Conservation (phyloP, 495 filamentous ascomycete species). For the Jackrogersella minutella region DNA sequence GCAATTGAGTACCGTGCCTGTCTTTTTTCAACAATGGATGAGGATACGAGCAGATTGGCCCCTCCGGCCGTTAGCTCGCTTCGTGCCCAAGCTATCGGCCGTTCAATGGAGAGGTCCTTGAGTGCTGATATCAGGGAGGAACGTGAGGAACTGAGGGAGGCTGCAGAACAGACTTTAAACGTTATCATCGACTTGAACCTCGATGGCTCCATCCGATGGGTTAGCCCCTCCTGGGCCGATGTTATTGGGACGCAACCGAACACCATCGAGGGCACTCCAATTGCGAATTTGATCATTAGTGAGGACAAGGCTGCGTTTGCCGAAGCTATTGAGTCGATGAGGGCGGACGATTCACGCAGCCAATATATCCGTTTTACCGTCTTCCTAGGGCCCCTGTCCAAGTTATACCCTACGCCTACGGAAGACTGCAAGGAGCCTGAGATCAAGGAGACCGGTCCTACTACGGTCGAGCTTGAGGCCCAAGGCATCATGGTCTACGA, state of each 20-base stretch:
- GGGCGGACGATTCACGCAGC: constrained; percentile 90
- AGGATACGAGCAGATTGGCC: constrained; percentile 52
- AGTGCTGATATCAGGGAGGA: constrained; percentile 70
- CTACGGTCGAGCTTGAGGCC: constrained; percentile 82
- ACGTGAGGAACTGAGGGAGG: constrained; percentile 90
- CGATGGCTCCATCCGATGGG: constrained; percentile 89
- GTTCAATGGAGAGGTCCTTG: constrained; percentile 60
- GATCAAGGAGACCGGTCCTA: constrained; percentile 53
- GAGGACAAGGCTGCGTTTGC: constrained; percentile 80
- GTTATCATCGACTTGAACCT: constrained; percentile 92
- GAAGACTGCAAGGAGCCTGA: constrained; percentile 58
- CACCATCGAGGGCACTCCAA: constrained; percentile 76
- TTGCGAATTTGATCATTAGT: constrained; percentile 79
- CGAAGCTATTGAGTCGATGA: constrained; percentile 85
- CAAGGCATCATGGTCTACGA: constrained; percentile 99
- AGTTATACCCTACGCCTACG: constrained; percentile 61
- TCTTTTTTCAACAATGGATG: constrained; percentile 52
- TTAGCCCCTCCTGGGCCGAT: constrained; percentile 95
- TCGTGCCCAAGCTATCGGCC: constrained; percentile 53
- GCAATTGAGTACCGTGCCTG: constrained; percentile 41
- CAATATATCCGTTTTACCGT: constrained; percentile 89
- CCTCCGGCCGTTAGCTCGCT: constrained; percentile 59
- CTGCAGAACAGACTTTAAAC: constrained; percentile 94
- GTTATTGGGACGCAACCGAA: constrained; percentile 82
- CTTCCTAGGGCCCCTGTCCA: constrained; percentile 75